Evolutionary conservation across 2,329 filamentous ascomycete species (phyloP).

Genomic region (Clarireedia sp.): DNA sequence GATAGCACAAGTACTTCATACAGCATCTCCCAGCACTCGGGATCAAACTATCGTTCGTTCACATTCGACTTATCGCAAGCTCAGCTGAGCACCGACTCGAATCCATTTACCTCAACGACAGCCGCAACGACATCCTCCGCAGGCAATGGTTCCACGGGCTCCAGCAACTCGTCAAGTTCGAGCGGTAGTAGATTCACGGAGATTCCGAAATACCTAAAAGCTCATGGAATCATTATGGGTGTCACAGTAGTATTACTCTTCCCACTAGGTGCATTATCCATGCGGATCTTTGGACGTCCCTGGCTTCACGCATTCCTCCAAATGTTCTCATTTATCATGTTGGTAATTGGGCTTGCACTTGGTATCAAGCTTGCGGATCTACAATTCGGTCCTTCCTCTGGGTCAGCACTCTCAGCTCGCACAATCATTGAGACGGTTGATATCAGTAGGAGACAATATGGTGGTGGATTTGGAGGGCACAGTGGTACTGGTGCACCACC

Average conservation of each 20-base stretch:
- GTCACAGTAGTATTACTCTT: conserved; percentile 51
- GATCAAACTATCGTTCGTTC: conserved; percentile 11
- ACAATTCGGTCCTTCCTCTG: conserved; percentile 18
- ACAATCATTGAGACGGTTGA: neutral
- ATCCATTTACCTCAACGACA: conserved; percentile 19
- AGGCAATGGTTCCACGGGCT: neutral
- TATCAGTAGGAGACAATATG: neutral
- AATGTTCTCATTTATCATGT: conserved; percentile 42
- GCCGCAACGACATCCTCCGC: conserved; percentile 8
- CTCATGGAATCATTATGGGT: conserved; percentile 55
- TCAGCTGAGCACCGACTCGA: conserved; percentile 16
- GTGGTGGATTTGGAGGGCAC: neutral
- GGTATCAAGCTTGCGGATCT: conserved; percentile 43
- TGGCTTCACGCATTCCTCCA: conserved; percentile 50
- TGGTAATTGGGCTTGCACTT: conserved; percentile 53
- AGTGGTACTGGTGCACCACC: neutral
- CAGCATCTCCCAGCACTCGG: conserved; percentile 18
- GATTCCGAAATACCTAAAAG: conserved; percentile 20
- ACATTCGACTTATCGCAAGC: conserved; percentile 24
- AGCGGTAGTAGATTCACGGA: neutral
- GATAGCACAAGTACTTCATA: conserved; percentile 14
- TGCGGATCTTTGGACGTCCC: conserved; percentile 47
- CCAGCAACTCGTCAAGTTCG: neutral
- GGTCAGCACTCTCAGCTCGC: neutral
- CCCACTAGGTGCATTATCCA: conserved; percentile 51